phyloP scores from a whole-genome alignment of 2,329 filamentous ascomycete species.

The Pezicula carpinea region DNA sequence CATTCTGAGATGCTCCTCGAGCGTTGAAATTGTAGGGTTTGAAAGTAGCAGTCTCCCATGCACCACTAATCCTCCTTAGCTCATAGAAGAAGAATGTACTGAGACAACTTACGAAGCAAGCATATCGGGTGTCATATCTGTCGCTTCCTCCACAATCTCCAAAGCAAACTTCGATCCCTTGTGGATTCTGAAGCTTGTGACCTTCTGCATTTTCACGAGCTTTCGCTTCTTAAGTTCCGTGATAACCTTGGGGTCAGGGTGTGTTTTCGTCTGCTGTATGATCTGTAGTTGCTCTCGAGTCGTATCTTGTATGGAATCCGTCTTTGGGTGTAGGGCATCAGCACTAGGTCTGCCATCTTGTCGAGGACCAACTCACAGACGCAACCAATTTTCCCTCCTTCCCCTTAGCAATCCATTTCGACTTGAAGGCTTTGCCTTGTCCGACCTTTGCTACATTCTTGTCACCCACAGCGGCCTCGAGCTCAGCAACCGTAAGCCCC shows the following conservation, averaged over 20 bases:
- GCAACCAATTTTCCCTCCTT: slow-evolving; percentile 52
- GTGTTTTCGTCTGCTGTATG: slow-evolving; percentile 65
- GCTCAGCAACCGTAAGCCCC: slow-evolving; percentile 74
- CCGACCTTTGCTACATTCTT: slow-evolving; percentile 75
- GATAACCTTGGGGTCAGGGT: slow-evolving; percentile 70
- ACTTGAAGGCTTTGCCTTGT: slow-evolving; percentile 90
- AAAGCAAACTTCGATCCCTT: slow-evolving; percentile 88
- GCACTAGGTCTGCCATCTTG: neutral
- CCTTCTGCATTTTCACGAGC: slow-evolving; percentile 77
- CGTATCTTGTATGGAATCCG: slow-evolving; percentile 73
- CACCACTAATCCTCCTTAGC: slow-evolving; percentile 46
- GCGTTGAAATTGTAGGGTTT: slow-evolving; percentile 77
- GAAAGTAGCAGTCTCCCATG: slow-evolving; percentile 90
- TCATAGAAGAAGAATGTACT: slow-evolving; percentile 4
- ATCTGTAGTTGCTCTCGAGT: slow-evolving; percentile 71
- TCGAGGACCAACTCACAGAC: slow-evolving; percentile 34
- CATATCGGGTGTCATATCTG: slow-evolving; percentile 93
- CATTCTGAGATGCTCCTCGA: slow-evolving; percentile 55
- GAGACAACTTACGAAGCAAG: slow-evolving; percentile 50
- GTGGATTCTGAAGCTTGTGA: slow-evolving; percentile 74
- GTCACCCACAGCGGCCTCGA: slow-evolving; percentile 65
- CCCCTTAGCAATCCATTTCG: slow-evolving; percentile 65
- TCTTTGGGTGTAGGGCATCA: slow-evolving; percentile 27
- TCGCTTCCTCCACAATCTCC: slow-evolving; percentile 88
- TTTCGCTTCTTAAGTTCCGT: slow-evolving; percentile 89